A percentile compares a stretch with the other conserved stretches of the same genome.
Evolutionary conservation across 139 green algal species (phyloP).

Genomic region (Medakamo hakoo): DNA sequence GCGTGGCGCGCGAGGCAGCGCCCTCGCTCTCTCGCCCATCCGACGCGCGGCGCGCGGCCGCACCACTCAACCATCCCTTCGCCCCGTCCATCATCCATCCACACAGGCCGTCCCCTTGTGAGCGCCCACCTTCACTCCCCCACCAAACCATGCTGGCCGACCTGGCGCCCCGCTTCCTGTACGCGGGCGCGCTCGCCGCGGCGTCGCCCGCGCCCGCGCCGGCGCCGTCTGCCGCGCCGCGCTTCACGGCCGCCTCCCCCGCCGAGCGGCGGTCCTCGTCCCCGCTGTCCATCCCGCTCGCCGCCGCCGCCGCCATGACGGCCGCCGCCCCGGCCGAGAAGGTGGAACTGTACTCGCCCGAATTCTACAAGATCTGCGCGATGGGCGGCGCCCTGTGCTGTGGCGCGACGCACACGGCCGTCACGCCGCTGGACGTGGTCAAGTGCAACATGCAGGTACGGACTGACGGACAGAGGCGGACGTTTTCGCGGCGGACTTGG

Average conservation of each 20-base stretch:
- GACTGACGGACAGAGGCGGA: too few relatives aligned
- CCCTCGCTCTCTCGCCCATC: too few relatives aligned
- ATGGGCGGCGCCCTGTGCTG: conserved; percentile 48
- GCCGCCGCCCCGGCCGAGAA: conserved; percentile 22
- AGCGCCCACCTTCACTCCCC: not conserved
- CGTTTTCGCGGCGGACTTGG: too few relatives aligned
- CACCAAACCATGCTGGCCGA: not conserved
- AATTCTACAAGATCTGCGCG: conserved; percentile 67
- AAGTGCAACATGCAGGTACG: conserved; percentile 77
- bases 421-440: conserved; percentile 84
- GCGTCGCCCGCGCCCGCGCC: not conserved
- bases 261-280: not conserved
- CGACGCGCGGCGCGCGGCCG: too few relatives aligned
- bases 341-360: conserved; percentile 36
- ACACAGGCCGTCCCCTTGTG: too few relatives aligned
- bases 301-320: conserved; percentile 15
- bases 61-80: too few relatives aligned
- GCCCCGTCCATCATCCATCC: too few relatives aligned
- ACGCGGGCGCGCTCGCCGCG: not conserved
- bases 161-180: not conserved
- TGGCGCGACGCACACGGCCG: conserved; percentile 37
- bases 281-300: not conserved
- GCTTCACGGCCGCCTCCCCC: not conserved
- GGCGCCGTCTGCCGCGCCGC: too few relatives aligned
- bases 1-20: too few relatives aligned